These are phyloP conservation scores for Singerocomus inundabilis DNA, from an alignment of 1,284 basidiomycete species.

Conservation along the genomic window DNA sequence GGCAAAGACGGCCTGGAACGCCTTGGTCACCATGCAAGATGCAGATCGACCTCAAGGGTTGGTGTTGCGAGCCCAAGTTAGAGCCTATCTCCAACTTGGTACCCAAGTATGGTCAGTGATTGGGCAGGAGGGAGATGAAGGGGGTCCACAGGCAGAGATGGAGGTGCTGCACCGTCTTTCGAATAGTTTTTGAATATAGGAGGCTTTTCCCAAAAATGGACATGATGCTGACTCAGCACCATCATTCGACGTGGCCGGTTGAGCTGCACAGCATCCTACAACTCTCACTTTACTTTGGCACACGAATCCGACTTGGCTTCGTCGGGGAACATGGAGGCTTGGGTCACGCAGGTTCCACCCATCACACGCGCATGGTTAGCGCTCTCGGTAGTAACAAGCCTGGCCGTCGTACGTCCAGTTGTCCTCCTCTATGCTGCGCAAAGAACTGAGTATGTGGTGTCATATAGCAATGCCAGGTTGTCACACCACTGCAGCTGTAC, in stretches of 20 bases:
- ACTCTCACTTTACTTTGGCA: no score
- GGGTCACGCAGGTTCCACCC: constrained; percentile 87
- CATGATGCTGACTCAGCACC: constrained; percentile 22
- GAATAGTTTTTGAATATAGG: background rate
- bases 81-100: constrained; percentile 43
- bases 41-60: background rate
- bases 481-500: constrained; percentile 89
- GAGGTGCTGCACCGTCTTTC: constrained; percentile 37
- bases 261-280: background rate
- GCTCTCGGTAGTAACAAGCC: constrained; percentile 72
- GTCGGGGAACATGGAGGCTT: constrained; percentile 63
- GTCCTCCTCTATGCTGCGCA: no score
- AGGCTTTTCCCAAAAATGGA: background rate
- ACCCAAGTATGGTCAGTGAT: constrained; percentile 43
- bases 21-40: constrained; percentile 32
- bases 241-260: constrained; percentile 16
- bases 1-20: constrained; percentile 74
- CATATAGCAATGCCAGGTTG: constrained; percentile 84
- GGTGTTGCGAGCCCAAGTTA: constrained; percentile 22
- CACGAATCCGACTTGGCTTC: constrained; percentile 4
- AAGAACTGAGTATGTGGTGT: constrained; percentile 9
- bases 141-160: constrained; percentile 57
- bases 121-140: constrained; percentile 59
- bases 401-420: constrained; percentile 65
- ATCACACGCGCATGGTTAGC: constrained; percentile 83